Base-by-base conservation (phyloP, 805 yeast species). In the Tetrapisispora nanseiensis region DNA sequence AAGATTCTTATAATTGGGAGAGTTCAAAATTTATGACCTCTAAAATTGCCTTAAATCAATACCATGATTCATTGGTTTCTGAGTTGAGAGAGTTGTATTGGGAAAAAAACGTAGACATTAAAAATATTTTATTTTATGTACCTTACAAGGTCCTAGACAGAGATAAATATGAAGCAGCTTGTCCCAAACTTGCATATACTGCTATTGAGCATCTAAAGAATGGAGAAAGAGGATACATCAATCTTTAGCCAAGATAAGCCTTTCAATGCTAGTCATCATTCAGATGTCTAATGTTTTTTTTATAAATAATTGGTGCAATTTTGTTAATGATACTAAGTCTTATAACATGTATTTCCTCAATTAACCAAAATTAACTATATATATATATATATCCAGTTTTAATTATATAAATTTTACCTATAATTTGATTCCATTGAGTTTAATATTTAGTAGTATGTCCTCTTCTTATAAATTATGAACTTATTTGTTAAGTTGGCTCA, bases 11-110 rank as follows among this genome's bases (percentile, higher is more conserved):
- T 2, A 34, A 44, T 9, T 38, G 35, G 12, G 26, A 32, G 18
- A 45, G 45, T 9, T 32, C 44, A 16, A 36, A 39, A 13, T 53
- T 48, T 28, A 16, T 45, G 5, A 41, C 50, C 1, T 45, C 57
- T 0, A 55, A 55, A 33, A 47, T 51, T 7, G 59, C 52, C 6
- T 27, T 55, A 21, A 48, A 51, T 29, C 61, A 56, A 33, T 50
- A 52, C 33, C 57, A 55, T 39, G 60, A 57, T 41, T 49, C 55
- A 1, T 35, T 57, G 9, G 41, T 47, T 4, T 54, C 55, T 8
- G 62, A 57, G 27, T 33, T 49, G 4, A 33, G 41, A 11, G 22
- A 38, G 7, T 23, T 32, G n/a, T 32, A 40, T 15, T 28, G 35
- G 7, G 42, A 39, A 16, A 38, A 33, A 12, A 42, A 28, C 26